phyloP scores from a whole-genome alignment of 768 basidiomycete species.

The Hypholoma fasciculare region DNA sequence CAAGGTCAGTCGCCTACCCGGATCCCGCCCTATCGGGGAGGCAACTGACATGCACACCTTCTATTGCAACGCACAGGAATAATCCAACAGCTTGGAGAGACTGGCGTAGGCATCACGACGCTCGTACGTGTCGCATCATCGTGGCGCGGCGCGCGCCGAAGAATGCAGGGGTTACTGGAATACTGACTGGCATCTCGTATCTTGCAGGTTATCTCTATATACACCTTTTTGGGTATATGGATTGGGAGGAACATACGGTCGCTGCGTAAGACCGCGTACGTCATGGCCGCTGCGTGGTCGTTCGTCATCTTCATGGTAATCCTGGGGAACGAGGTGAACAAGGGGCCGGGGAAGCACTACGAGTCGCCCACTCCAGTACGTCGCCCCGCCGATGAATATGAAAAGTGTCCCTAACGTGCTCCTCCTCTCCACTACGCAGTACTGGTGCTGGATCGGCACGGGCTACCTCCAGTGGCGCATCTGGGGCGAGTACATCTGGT shows the following conservation, averaged over 20 bases:
- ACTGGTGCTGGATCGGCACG: slow-evolving; percentile 46
- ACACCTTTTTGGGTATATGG: slow-evolving; percentile 43
- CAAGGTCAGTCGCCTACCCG: slow-evolving; percentile 32
- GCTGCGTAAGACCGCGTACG: slow-evolving; percentile 22
- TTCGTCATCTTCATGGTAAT: slow-evolving; percentile 33
- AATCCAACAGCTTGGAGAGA: slow-evolving; percentile 42
- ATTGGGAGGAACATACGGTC: slow-evolving; percentile 26
- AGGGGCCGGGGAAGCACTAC: slow-evolving; percentile 17
- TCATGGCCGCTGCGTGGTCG: slow-evolving; percentile 31
- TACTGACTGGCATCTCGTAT: not conserved
- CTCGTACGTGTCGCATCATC: slow-evolving; percentile 27
- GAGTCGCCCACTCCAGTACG: slow-evolving; percentile 36
- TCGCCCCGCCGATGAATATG: not conserved
- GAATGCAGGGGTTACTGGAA: not conserved
- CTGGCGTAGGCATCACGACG: slow-evolving; percentile 40
- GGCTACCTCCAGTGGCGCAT: slow-evolving; percentile 30
- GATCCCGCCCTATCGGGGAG: not conserved
- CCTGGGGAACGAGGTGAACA: slow-evolving; percentile 26
- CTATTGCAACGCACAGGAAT: slow-evolving; percentile 22
- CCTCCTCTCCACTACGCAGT: slow-evolving; percentile 12
- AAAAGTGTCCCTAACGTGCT: no score
- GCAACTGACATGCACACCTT: not conserved
- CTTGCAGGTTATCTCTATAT: slow-evolving; percentile 35
- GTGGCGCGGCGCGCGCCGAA: not conserved
- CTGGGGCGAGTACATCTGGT: slow-evolving; percentile 44